Conservation (phyloP, 2,329 filamentous ascomycete species). For the Neofusicoccum laricinum region DNA sequence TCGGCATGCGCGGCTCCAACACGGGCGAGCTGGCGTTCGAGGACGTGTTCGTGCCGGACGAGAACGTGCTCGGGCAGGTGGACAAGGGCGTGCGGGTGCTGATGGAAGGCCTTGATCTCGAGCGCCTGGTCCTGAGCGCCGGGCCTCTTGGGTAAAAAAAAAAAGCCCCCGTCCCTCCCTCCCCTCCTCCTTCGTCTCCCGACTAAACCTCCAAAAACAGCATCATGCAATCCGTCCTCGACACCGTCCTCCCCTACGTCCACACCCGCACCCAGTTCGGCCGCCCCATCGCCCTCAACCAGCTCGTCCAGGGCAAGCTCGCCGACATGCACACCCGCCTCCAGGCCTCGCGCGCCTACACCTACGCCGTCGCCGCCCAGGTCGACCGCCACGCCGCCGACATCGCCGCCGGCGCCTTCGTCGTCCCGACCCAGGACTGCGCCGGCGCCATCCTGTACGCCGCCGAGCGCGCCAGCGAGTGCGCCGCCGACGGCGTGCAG, state of each 20-base stretch:
- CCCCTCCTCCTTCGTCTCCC: too few relatives aligned
- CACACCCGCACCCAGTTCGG: conserved; percentile 90
- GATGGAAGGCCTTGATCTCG: conserved; percentile 94
- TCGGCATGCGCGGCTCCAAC: conserved; percentile 96
- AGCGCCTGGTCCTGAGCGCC: conserved; percentile 85
- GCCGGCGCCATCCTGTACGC: conserved; percentile 92
- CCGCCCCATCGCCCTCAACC: conserved; percentile 81
- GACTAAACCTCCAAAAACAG: conserved; percentile 24
- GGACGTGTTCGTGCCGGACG: conserved; percentile 79
- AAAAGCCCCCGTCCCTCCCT: not conserved
- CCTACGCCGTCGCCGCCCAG: conserved; percentile 73
- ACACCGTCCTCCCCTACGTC: conserved; percentile 82
- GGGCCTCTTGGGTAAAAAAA: conserved; percentile 69
- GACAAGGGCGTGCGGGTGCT: conserved; percentile 85
- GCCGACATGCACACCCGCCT: conserved; percentile 98
- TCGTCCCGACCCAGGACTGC: conserved; percentile 84
- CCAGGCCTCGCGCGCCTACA: conserved; percentile 80
- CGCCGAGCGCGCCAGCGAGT: conserved; percentile 85
- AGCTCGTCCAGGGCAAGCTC: conserved; percentile 87
- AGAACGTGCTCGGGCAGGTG: conserved; percentile 75
- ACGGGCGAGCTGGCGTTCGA: conserved; percentile 93
- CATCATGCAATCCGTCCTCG: conserved; percentile 88
- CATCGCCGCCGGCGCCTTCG: conserved; percentile 43
- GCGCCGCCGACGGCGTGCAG: conserved; percentile 83
- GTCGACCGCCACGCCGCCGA: conserved; percentile 63